These are phyloP conservation scores for Sordariomycetes sp. DNA, from an alignment of 2,329 filamentous ascomycete species.

Conservation along the genomic window DNA sequence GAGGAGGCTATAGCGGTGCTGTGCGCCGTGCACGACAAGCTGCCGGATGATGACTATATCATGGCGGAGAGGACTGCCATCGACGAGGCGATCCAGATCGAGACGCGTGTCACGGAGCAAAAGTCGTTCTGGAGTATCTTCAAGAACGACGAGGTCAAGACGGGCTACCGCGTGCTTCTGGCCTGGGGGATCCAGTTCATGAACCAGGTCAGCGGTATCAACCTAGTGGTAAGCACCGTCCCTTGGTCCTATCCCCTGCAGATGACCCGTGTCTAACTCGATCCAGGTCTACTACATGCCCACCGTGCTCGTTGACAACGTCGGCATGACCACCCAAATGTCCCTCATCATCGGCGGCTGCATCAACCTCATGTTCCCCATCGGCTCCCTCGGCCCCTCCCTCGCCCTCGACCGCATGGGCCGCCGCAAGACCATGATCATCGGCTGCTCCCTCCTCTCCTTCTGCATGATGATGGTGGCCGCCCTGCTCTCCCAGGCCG, in stretches of 20 bases:
- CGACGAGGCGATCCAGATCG: conserved; percentile 27
- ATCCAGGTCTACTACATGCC: conserved; percentile 16
- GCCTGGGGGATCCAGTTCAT: conserved; percentile 50
- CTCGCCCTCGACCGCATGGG: conserved; percentile 58
- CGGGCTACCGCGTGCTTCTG: conserved; percentile 43
- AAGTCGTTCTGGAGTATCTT: conserved; percentile 29
- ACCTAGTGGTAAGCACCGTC: conserved; percentile 51
- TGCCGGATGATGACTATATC: conserved; percentile 19
- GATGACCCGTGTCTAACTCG: not conserved
- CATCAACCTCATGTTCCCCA: conserved; percentile 37
- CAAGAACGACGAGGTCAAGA: conserved; percentile 26
- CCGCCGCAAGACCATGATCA: conserved; percentile 60
- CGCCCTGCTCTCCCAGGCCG: conserved; percentile 39
- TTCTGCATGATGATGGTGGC: conserved; percentile 50
- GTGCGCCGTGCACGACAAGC: conserved; percentile 47
- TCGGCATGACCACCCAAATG: conserved; percentile 10
- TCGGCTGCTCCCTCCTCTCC: conserved; percentile 49
- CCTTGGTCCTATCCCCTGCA: not conserved
- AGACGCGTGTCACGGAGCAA: conserved; percentile 17
- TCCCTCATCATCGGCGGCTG: conserved; percentile 23
- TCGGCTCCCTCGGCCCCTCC: conserved; percentile 29
- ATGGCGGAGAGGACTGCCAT: conserved; percentile 25
- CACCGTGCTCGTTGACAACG: conserved; percentile 41
- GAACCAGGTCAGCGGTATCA: conserved; percentile 53
- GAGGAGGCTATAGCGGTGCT: conserved; percentile 49